These are phyloP conservation scores for Sesbania bispinosa DNA, from an alignment of 306 rosid species.

Conservation along the genomic window DNA sequence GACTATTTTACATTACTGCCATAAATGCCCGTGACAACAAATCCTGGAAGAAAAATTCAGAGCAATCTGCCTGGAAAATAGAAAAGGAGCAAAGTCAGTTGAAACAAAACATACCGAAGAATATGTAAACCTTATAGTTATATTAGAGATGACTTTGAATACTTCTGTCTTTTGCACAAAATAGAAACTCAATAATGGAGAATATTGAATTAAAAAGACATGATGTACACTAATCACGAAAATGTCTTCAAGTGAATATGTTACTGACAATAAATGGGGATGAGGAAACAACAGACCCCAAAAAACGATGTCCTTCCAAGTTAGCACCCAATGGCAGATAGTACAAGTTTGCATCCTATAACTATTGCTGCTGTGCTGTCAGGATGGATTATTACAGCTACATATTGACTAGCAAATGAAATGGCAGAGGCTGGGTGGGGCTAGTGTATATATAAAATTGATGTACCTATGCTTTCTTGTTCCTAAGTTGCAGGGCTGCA, in stretches of 20 bases:
- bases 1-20: background rate
- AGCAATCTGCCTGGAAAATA: conserved; percentile 35
- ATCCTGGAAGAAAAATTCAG: background rate
- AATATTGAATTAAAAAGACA: background rate
- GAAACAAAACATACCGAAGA: conserved; percentile 7
- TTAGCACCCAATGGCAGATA: background rate
- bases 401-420: background rate
- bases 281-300: background rate
- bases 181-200: conserved; percentile 14
- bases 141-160: background rate
- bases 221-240: background rate
- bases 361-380: background rate
- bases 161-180: background rate
- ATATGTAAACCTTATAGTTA: background rate
- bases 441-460: background rate
- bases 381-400: background rate
- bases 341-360: background rate
- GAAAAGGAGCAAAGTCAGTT: conserved; percentile 9
- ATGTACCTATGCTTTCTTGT: background rate
- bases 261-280: background rate
- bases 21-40: background rate
- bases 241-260: background rate
- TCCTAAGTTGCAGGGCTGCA: background rate
- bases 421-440: background rate
- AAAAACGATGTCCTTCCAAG: background rate